Evolutionary conservation across 169 alveolate species (phyloP).

Genomic region (Eimeria maxima): DNA sequence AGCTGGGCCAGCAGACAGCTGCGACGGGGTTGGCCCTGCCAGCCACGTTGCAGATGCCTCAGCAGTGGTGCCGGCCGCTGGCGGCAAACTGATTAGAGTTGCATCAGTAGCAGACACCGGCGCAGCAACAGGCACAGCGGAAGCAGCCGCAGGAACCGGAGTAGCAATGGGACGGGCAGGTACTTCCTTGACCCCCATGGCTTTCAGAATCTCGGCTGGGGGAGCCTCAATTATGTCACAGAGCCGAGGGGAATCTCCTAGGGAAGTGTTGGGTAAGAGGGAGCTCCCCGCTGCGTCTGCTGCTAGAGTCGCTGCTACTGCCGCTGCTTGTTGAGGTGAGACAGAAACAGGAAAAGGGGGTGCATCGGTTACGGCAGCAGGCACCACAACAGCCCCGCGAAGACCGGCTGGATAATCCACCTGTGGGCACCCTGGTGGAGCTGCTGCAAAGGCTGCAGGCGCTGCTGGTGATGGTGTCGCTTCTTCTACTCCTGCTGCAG

Average conservation of each 20-base stretch:
- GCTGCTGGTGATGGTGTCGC: conserved; percentile 38
- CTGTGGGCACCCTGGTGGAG: conserved; percentile 5
- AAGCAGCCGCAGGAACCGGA: conserved; percentile 4
- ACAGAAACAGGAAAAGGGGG: background rate
- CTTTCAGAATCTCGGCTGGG: conserved; percentile 58
- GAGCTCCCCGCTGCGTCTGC: background rate
- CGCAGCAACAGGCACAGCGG: conserved; percentile 30
- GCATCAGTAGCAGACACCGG: conserved; percentile 8
- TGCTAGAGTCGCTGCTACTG: background rate
- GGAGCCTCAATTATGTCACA: conserved; percentile 65
- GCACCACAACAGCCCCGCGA: background rate
- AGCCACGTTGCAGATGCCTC: conserved; percentile 36
- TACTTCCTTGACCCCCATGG: conserved; percentile 61
- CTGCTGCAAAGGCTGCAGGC: background rate
- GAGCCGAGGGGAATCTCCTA: conserved; percentile 65
- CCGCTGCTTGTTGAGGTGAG: background rate
- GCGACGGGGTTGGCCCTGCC: conserved; percentile 43
- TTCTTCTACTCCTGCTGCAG: background rate
- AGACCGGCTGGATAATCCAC: background rate
- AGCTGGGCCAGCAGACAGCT: background rate
- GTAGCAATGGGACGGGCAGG: conserved; percentile 4
- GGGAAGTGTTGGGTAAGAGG: conserved; percentile 6
- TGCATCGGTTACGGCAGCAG: background rate
- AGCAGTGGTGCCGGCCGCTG: conserved; percentile 13
- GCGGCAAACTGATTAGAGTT: background rate